Evolutionary conservation across 805 yeast species (phyloP), one percentile per base, ranked within the genome.

Genomic region (Candida gorgasii): DNA sequence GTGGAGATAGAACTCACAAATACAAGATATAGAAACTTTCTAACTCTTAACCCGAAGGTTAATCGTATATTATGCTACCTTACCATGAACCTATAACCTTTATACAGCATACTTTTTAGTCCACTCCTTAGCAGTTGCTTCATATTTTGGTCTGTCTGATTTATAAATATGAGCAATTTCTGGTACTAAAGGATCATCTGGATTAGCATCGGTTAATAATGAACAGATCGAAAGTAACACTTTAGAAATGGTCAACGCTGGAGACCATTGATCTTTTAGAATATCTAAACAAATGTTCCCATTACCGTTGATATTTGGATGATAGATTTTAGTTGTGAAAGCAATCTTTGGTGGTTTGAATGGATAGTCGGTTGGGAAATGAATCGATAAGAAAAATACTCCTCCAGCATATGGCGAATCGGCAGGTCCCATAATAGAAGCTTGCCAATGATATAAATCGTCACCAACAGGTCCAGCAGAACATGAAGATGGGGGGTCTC

Each of bases 391-490:
- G 78, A 93, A 93, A 69, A 93, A 93, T 34, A 92, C 97, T 59
- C 98, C 99, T 52, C 92, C 92, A 16, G 83, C 82, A 44, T 79
- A 79, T 50, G 84, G 93, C 36, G 97, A 87, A 71, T 93, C 98
- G 54, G 96, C 80, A 39, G 99, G 99, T 38, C 99, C 99, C 95
- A 93, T 89, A 65, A 93, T 93, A 33, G 98, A 90, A 31, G 98
- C 99, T 73, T 93, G 98, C 99, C 99, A 93, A 75, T 92, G 98
- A 73, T 86, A 93, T 62, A 92, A 75, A 67, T 92, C 99, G 58
- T 93, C 98, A 36, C 97, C 97, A 35, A 89, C 93, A 56, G 99
- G 99, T 31, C 99, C 99, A 8, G 99, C 99, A 17, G 97, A 89
- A 72, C 98, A 93, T 35, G 97, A 90, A 49, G 97, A 86, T 58